Evolutionary conservation across 805 yeast species (phyloP), one percentile per base, ranked within the genome.

Genomic region (Candida parachauliodes): DNA sequence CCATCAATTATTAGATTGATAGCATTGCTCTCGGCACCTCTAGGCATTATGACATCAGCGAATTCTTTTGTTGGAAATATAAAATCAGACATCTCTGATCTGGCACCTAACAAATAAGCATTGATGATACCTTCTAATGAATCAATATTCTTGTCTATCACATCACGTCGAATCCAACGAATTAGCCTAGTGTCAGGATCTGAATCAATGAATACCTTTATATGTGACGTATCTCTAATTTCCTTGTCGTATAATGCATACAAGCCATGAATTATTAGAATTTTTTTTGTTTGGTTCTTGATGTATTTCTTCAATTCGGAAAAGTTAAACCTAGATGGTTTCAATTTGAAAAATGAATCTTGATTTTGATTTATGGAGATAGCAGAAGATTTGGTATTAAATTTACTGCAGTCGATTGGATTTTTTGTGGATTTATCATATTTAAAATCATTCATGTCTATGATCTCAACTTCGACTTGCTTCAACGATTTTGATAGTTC

Each of bases 161-260:
- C 70, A 41, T 68, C 73, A 31, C 72, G 50, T 38, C 68, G 63
- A 32, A 86, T 81, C 83, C 93, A 78, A 46, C 95, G 74, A n/a
- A 87, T 80, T 28, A 89, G 63, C 38, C 96, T 63, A 4, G 83
- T 78, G 57, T 89, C 98, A 1, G 91, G 79, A 58, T 89, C 97
- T 44, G 88, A 75, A 47, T 86, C 93, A 11, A 89, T 70, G 49
- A 82, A 89, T 2, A 89, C 77, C 51, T 78, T 82, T 46, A 88
- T 65, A 1, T 77, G 68, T 0, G 89, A 80, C 51, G 72, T 43
- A 8, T 64, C 63, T 24, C 84, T 60, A 8, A 89, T 57, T 14
- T 64, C 65, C 31, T 63, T 60, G 54, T 86, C 81, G 51, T 77
- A 83, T 17, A 89, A 65, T 0, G 95, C 91, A 52, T 89, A 89